Conservation (phyloP, 75 land plant genomes). For the Ceratopteris richardii region DNA sequence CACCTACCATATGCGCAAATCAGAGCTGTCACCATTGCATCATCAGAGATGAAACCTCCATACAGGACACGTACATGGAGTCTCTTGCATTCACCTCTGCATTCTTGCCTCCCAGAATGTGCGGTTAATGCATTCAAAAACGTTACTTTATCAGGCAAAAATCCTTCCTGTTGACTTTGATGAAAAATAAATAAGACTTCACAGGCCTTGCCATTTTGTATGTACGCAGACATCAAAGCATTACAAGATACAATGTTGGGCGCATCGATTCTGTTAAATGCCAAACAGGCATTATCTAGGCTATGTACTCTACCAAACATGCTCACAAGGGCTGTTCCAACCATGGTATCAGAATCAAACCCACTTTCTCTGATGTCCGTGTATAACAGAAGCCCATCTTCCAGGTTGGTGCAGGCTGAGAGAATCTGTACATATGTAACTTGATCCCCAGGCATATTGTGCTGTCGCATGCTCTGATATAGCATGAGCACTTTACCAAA, state of each 20-base stretch:
- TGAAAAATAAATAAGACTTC: slow-evolving; percentile 5
- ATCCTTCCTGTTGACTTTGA: slow-evolving; percentile 4
- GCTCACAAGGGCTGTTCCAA: slow-evolving; percentile 14
- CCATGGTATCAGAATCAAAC: slow-evolving; percentile 9
- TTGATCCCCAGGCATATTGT: not conserved
- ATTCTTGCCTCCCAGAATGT: slow-evolving; percentile 5
- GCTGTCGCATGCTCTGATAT: not conserved
- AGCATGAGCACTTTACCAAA: not conserved
- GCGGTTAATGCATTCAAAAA: slow-evolving; percentile 7
- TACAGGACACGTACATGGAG: slow-evolving; percentile 37
- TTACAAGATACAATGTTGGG: slow-evolving; percentile 8
- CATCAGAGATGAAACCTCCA: slow-evolving; percentile 17
- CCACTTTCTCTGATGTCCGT: not conserved
- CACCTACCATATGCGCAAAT: slow-evolving; percentile 38
- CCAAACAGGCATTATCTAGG: slow-evolving; percentile 6
- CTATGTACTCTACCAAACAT: slow-evolving; percentile 4
- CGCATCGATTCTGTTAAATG: slow-evolving; percentile 3
- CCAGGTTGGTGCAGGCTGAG: not conserved
- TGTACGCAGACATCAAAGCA: slow-evolving; percentile 17
- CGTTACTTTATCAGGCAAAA: slow-evolving; percentile 9
- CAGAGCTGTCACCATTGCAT: slow-evolving; percentile 36
- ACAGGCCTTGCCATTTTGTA: not conserved
- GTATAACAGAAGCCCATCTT: slow-evolving; percentile 4
- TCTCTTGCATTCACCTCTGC: slow-evolving; percentile 15
- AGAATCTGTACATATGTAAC: not conserved